phyloP scores from a whole-genome alignment of 345 rosid species.

The Rhodamnia argentea region DNA sequence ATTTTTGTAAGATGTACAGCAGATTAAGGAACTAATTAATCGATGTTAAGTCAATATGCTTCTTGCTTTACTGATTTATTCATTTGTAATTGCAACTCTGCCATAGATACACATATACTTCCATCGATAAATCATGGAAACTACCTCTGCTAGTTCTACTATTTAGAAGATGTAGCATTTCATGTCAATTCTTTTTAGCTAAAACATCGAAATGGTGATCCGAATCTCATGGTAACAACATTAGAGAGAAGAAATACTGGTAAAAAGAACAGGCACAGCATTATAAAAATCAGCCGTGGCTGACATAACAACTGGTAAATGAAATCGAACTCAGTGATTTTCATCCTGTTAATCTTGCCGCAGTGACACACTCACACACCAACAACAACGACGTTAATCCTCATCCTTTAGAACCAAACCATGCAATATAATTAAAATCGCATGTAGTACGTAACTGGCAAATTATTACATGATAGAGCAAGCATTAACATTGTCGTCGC shows the following conservation, averaged over 20 bases:
- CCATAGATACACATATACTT: background rate
- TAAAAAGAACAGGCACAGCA: background rate
- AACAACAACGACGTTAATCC: background rate
- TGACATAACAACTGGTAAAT: background rate
- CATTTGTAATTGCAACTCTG: background rate
- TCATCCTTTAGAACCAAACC: background rate
- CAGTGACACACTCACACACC: background rate
- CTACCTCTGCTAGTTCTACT: background rate
- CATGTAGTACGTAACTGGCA: background rate
- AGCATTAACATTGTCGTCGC: slow-evolving; percentile 71
- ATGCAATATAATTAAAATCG: background rate
- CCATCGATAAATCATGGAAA: background rate
- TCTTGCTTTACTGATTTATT: background rate
- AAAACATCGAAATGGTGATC: background rate
- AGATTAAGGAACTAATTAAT: background rate
- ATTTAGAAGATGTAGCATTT: background rate
- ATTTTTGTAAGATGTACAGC: background rate
- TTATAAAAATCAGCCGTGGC: background rate
- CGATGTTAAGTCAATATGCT: background rate
- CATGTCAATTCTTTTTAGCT: background rate
- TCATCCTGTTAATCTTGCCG: background rate
- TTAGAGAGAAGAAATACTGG: background rate
- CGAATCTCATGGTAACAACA: background rate
- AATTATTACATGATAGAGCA: slow-evolving; percentile 52
- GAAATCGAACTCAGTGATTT: background rate